Conservation (phyloP, 1,284 basidiomycete species). For the Phenoliferia sp. region DNA sequence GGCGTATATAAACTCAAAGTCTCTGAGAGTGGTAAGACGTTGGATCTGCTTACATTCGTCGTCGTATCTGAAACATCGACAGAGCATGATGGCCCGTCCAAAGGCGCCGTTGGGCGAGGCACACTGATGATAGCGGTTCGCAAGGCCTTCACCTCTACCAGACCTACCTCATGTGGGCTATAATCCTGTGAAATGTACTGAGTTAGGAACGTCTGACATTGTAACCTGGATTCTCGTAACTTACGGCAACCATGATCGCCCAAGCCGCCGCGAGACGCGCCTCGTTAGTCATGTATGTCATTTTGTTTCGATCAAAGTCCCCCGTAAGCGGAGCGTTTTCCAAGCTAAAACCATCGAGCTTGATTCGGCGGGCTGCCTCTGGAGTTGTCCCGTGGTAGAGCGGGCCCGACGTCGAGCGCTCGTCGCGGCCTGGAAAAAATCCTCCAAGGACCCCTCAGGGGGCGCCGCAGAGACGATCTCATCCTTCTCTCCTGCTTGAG, state of each 20-base stretch:
- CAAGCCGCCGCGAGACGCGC: not conserved
- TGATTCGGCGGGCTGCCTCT: not conserved
- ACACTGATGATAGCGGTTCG: not conserved
- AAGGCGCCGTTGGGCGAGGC: no score
- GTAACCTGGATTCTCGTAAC: no score
- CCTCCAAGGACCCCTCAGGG: not conserved
- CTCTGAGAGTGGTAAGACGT: not conserved
- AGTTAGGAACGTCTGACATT: no score
- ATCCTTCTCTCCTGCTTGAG: no score
- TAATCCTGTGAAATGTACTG: not conserved
- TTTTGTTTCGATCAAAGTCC: not conserved
- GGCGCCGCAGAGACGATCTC: not conserved
- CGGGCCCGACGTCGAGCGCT: no score
- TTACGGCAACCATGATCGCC: not conserved
- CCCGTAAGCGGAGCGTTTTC: not conserved
- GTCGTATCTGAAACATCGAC: not conserved
- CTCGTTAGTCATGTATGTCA: not conserved
- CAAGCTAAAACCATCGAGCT: not conserved
- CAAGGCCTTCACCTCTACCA: not conserved
- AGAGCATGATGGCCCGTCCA: not conserved
- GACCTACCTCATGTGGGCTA: not conserved
- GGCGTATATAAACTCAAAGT: not conserved
- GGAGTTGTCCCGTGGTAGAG: not conserved
- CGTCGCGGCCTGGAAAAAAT: not conserved
- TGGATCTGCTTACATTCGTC: not conserved